Evolutionary conservation across 306 rosid species (phyloP).

Genomic region (Glycyrrhiza uralensis): DNA sequence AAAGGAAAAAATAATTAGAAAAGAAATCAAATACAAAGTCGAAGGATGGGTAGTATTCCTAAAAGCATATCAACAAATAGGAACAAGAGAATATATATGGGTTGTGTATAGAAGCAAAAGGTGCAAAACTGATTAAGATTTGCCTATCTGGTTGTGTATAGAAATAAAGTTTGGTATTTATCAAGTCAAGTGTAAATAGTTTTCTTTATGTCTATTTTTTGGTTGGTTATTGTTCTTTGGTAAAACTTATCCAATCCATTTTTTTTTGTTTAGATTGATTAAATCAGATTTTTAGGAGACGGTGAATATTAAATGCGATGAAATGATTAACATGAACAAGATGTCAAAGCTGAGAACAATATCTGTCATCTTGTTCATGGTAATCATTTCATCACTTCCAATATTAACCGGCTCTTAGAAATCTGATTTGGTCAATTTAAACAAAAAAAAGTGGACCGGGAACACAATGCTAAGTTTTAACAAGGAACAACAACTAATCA

Average conservation of each 20-base stretch:
- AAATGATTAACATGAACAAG: slow-evolving; percentile 99
- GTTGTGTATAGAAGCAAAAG: not conserved
- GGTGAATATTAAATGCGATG: slow-evolving; percentile 94
- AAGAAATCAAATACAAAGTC: too few species aligned
- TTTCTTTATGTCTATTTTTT: not conserved
- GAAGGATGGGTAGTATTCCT: too few species aligned
- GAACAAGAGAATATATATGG: too few species aligned
- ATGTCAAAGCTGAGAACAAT: slow-evolving; percentile 97
- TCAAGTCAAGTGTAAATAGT: not conserved
- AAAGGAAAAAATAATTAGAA: too few species aligned
- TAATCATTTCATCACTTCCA: slow-evolving; percentile 99
- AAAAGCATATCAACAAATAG: too few species aligned
- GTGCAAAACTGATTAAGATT: not conserved
- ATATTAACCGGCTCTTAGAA: slow-evolving; percentile 94
- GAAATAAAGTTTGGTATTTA: not conserved
- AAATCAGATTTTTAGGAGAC: slow-evolving; percentile 96
- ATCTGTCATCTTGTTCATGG: slow-evolving; percentile 99
- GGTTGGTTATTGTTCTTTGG: not conserved
- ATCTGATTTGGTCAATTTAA: slow-evolving; percentile 92
- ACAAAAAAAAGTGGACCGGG: not conserved
- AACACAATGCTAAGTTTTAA: not conserved
- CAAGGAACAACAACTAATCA: not conserved
- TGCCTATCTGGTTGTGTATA: not conserved
- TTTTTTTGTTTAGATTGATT: slow-evolving; percentile 64
- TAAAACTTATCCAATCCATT: not conserved